phyloP scores from a whole-genome alignment of 345 rosid species.

The Streptanthus diversifolius region DNA sequence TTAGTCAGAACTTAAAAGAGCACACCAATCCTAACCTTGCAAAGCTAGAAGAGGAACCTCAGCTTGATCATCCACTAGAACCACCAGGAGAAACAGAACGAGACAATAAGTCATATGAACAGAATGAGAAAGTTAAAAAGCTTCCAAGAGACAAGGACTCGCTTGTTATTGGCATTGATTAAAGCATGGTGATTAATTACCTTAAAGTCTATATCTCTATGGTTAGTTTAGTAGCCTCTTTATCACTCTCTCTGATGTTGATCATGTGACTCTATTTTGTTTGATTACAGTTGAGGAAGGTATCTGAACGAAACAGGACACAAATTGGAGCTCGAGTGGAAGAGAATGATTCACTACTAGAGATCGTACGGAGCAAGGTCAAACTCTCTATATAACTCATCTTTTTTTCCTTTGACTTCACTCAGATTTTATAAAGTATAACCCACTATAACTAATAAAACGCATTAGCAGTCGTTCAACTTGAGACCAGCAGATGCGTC shows the following conservation, averaged over 20 bases:
- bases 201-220: background rate
- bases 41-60: conserved; percentile 4
- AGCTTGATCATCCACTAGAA: conserved; percentile 1
- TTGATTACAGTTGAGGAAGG: conserved; percentile 73
- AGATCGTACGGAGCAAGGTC: conserved; percentile 87
- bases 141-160: background rate
- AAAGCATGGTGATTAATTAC: conserved; percentile 27
- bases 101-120: conserved; percentile 1
- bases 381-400: background rate
- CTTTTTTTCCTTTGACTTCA: background rate
- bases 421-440: background rate
- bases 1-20: conserved; percentile 28
- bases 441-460: background rate
- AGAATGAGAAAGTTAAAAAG: background rate
- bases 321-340: conserved; percentile 49
- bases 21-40: background rate
- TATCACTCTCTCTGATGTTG: background rate
- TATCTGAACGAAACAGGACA: conserved; percentile 49
- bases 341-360: conserved; percentile 74
- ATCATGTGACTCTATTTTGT: background rate
- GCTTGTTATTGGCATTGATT: conserved; percentile 19
- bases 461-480: conserved; percentile 62
- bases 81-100: background rate
- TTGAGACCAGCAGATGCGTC: conserved; percentile 64
- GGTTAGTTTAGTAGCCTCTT: background rate